Base-by-base conservation (phyloP, 2,329 filamentous ascomycete species). In the Scedosporium dehoogii region DNA sequence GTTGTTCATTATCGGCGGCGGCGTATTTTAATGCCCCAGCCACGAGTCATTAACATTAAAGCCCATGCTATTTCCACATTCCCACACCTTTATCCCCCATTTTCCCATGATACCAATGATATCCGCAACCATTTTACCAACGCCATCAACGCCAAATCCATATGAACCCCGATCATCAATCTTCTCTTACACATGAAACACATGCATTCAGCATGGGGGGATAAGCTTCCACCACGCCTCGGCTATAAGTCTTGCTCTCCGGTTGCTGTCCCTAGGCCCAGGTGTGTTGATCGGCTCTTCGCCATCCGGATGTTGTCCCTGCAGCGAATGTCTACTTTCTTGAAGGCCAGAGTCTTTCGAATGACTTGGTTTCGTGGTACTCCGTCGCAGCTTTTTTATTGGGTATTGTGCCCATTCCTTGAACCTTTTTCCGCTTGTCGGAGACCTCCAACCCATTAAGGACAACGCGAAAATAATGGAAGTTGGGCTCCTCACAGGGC, bases 1-100 rank as follows among this genome's bases (percentile, higher is more conserved):
- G 63, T 78, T 97, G 5, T 99, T 99, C 71, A 96, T 99, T 64
- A 94, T 99, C 71, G 94, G 94, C 1, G 96, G 94, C n/a, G 94
- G 92, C 53, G 93, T 97, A 68, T 89, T 88, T 69, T 87, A 63
- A 73, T 18, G 58, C 29, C 51, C n/a, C 12, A 7, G 9, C n/a
- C 12, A 44, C 59, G 14, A 38, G 44, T 18, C 59, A 53, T 53
- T 29, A 60, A 33, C 25, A 60, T 53, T 51, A 23, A 21, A 18
- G 16, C 9, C 18, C 44, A 48, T 48, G 9, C 16, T 18, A 21
- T 48, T 18, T 21, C 42, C 42, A 16, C 14, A 48, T 48, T 48
- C 14, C 44, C 44, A n/a, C 16, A 48, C 44, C 14, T 48, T 46
- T n/a, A 6, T 21, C 16, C 44, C 16, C 44, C n/a, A 3, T 48